A percentile compares a stretch with the other conserved stretches of the same genome.
phyloP scores from a whole-genome alignment of 2,329 filamentous ascomycete genomes.

The Aureobasidium musti region DNA sequence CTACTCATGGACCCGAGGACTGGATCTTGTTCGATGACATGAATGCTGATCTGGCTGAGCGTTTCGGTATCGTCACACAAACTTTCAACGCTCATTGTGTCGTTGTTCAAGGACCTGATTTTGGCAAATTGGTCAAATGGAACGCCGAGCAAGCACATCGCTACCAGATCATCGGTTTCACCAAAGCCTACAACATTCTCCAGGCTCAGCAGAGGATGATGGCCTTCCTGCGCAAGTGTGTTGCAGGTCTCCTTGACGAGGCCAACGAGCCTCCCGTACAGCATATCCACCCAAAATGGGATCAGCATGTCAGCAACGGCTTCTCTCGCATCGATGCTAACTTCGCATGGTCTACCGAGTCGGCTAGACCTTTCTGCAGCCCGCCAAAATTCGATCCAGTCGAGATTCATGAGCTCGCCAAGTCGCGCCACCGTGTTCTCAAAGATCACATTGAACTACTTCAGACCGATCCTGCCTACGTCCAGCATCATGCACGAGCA shows the following conservation, averaged over 20 bases:
- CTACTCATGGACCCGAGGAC: conserved; percentile 6
- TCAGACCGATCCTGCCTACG: conserved; percentile 16
- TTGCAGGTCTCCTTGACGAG: not conserved
- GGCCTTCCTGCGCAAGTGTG: conserved; percentile 8
- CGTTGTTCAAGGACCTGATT: conserved; percentile 25
- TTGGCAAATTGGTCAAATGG: conserved; percentile 30
- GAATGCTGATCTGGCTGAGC: conserved; percentile 27
- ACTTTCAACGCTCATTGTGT: conserved; percentile 31
- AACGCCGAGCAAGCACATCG: conserved; percentile 29
- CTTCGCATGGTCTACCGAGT: conserved; percentile 12
- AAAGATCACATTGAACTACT: conserved; percentile 11
- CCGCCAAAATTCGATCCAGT: conserved; percentile 3
- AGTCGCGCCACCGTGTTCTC: conserved; percentile 6
- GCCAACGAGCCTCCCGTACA: not conserved
- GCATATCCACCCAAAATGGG: not conserved
- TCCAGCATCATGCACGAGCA: conserved; percentile 1
- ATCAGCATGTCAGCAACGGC: not conserved
- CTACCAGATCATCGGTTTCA: conserved; percentile 30
- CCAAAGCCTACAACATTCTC: conserved; percentile 27
- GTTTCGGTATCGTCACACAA: conserved; percentile 13
- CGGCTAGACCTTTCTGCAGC: conserved; percentile 3
- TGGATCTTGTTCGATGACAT: conserved; percentile 33
- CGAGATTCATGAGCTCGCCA: conserved; percentile 1
- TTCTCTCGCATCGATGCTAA: not conserved
- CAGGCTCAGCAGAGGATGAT: conserved; percentile 21